Conservation (phyloP, 495 filamentous ascomycete genomes). For the Astrothelium subdiscretum region DNA sequence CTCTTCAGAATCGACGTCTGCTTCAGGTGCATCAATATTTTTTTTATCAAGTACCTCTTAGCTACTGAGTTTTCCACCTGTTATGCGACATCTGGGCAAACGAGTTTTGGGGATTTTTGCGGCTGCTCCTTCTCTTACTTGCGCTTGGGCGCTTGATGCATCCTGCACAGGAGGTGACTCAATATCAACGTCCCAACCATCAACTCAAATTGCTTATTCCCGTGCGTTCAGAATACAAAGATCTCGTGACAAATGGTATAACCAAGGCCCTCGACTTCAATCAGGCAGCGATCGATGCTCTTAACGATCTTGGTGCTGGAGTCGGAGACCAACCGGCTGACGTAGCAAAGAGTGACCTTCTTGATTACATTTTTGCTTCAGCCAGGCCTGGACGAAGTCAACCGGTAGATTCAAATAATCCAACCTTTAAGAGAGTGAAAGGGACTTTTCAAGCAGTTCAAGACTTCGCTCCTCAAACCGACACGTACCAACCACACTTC, state of each 20-base stretch:
- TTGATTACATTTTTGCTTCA: not conserved
- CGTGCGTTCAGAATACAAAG: not conserved
- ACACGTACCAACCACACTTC: not conserved
- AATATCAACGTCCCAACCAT: not conserved
- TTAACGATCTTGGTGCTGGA: not conserved
- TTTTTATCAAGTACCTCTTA: too few species aligned
- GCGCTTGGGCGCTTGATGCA: not conserved
- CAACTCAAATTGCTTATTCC: not conserved
- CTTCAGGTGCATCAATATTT: too few species aligned
- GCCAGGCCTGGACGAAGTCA: not conserved
- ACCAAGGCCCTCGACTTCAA: not conserved
- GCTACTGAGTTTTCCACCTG: too few species aligned
- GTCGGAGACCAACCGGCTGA: not conserved
- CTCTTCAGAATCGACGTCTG: too few species aligned
- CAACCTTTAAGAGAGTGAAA: not conserved
- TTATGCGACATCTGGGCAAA: too few species aligned
- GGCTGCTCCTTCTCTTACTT: not conserved
- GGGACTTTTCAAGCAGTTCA: not conserved
- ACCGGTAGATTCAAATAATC: not conserved
- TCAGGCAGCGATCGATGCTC: not conserved
- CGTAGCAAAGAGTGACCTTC: not conserved
- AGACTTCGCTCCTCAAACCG: not conserved
- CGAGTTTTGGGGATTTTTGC: not conserved
- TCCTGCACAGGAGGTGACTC: conserved; percentile 52
- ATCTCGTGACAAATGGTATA: not conserved